A percentile compares a stretch with the other conserved stretches of the same genome.
phyloP scores from a whole-genome alignment of 495 filamentous ascomycete species.

The Rostrohypoxylon terebratum region DNA sequence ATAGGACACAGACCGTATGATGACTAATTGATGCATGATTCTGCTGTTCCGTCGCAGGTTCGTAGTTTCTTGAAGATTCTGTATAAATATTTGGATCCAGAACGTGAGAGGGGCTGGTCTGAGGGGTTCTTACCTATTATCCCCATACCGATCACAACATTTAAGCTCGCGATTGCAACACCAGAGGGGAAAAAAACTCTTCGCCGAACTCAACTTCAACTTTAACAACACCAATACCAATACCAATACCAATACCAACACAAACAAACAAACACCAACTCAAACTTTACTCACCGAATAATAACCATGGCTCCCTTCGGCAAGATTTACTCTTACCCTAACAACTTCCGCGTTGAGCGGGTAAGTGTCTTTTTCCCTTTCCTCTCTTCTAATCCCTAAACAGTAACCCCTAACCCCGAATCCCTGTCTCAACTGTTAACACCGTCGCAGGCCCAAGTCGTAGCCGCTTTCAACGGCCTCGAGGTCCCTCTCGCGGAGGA shows the following conservation, averaged over 20 bases:
- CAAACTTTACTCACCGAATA: neutral
- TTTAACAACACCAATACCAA: too few species aligned
- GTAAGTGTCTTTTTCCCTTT: conserved; percentile 47
- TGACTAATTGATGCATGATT: conserved; percentile 23
- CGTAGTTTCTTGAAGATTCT: conserved; percentile 11
- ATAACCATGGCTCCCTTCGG: conserved; percentile 66
- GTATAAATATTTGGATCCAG: conserved; percentile 29
- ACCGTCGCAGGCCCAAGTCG: conserved; percentile 59
- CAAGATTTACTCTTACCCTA: conserved; percentile 61
- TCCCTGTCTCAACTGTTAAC: conserved; percentile 7
- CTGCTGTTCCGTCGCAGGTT: neutral
- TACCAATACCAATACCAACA: too few species aligned
- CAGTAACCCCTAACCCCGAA: neutral
- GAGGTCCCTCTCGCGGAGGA: conserved; percentile 53
- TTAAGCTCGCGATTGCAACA: conserved; percentile 27
- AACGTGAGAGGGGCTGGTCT: neutral
- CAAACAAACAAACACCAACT: neutral
- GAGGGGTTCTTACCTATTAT: conserved; percentile 18
- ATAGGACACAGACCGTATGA: neutral
- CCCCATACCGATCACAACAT: conserved; percentile 42
- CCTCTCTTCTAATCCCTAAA: neutral
- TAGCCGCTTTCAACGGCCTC: conserved; percentile 66
- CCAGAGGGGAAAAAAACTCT: neutral
- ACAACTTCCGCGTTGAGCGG: conserved; percentile 63
- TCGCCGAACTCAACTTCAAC: neutral